These are phyloP conservation scores for Phaeophleospora eucalypticola DNA, from an alignment of 2,329 filamentous ascomycete species.

Conservation along the genomic window DNA sequence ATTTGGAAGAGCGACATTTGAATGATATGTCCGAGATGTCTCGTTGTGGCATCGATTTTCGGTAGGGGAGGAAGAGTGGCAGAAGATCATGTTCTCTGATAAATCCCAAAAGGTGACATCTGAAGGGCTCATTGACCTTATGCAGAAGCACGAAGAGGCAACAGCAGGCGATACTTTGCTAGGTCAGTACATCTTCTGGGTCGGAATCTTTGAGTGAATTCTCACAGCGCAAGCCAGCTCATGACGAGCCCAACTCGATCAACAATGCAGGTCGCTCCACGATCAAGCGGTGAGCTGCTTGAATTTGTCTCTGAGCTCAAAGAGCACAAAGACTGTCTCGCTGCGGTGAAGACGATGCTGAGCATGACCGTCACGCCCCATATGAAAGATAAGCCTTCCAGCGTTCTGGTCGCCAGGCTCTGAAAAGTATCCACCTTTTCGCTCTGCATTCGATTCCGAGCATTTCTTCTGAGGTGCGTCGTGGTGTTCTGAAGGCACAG, in stretches of 20 bases:
- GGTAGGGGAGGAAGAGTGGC: constrained; percentile 22
- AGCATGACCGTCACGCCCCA: constrained; percentile 26
- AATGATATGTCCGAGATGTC: constrained; percentile 30
- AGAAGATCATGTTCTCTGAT: constrained; percentile 17
- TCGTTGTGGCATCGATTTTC: constrained; percentile 9
- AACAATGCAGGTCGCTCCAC: constrained; percentile 23
- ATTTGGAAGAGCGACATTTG: constrained; percentile 29
- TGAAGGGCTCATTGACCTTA: constrained; percentile 22
- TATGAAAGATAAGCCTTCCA: constrained; percentile 20
- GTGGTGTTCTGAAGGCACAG: constrained; percentile 19
- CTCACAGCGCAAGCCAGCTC: constrained; percentile 25
- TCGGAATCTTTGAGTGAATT: neutral
- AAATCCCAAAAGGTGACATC: constrained; percentile 25
- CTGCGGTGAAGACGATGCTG: constrained; percentile 24
- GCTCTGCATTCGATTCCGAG: constrained; percentile 12
- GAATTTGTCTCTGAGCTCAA: neutral
- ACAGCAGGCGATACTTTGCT: constrained; percentile 18
- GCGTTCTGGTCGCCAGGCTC: constrained; percentile 14
- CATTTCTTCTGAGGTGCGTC: constrained; percentile 12
- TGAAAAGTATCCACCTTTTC: constrained; percentile 16
- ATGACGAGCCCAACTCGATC: constrained; percentile 24
- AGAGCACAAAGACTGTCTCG: constrained; percentile 21
- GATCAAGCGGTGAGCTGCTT: constrained; percentile 9
- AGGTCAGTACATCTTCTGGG: constrained; percentile 7
- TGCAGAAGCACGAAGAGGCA: constrained; percentile 25